Base-by-base conservation (phyloP, 352 stramenopile genomes). In the Globisporangium radiosum region DNA sequence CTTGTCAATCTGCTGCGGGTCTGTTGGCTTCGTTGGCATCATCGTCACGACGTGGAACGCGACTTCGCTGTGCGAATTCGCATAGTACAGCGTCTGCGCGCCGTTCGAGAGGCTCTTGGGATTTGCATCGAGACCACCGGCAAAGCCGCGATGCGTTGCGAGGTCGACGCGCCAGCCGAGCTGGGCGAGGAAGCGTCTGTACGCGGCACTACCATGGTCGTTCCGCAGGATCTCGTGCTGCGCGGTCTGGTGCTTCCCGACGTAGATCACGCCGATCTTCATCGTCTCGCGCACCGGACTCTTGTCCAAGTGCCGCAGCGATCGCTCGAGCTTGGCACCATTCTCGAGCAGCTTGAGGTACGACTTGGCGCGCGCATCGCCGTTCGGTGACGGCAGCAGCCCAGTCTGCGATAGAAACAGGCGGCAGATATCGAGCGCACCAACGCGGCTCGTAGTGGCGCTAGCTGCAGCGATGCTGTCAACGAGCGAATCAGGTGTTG, bases 201-300 rank as follows among this genome's bases (percentile, higher is more conserved):
- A 95, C 0, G 71, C 68, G 1, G 61, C 59, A 33, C 77, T 89
- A 15, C 85, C 85, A 49, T 71, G 67, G 33, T 88, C 80, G 60
- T 95, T 95, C 54, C 78, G 70, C 25, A 95, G 69, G 40, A 95
- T 87, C 50, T 91, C 85, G 38, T 90, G 78, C 54, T 95, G 86
- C 9, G 75, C 72, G n/a, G 73, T 69, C 59, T 95, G 86, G 11
- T 75, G 76, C 10, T 77, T 76, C 1, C 76, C 86, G 19, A 95
- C 86, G 60, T 93, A 95, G 54, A 95, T 88, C 17, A 95, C 75
- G 17, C 86, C 86, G 62, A 95, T 88, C 60, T 95, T 95, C 83
- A 95, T 94, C 3, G 86, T 95, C 69, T 95, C 86, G n/a, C 86
- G 80, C 45, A 80, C 87, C 8, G 84, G 86, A n/a, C 73, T 86